phyloP scores from a whole-genome alignment of 2,329 filamentous ascomycete species.

The Huntiella decipiens region DNA sequence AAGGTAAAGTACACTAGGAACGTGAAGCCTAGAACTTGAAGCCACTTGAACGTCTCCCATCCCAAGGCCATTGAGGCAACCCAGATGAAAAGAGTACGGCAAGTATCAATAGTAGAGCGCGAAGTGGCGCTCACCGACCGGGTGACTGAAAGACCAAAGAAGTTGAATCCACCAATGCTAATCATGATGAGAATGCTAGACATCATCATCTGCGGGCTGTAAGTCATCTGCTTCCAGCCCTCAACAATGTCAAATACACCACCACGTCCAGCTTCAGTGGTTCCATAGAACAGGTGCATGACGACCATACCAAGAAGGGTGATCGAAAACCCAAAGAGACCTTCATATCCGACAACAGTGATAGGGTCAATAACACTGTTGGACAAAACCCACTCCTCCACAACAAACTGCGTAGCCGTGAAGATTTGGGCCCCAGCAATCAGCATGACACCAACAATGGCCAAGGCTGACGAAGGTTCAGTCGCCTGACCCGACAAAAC shows the following conservation, averaged over 20 bases:
- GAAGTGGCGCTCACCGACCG: constrained; percentile 78
- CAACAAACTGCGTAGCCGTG: constrained; percentile 86
- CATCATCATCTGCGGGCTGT: constrained; percentile 49
- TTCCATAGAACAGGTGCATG: constrained; percentile 58
- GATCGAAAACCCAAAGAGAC: constrained; percentile 68
- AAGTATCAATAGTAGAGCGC: constrained; percentile 91
- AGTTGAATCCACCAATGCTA: constrained; percentile 96
- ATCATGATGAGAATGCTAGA: constrained; percentile 89
- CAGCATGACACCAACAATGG: constrained; percentile 66
- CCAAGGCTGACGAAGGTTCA: constrained; percentile 26
- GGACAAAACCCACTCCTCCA: constrained; percentile 81
- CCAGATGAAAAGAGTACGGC: constrained; percentile 96
- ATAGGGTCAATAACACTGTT: constrained; percentile 52
- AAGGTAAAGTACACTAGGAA: constrained; percentile 93
- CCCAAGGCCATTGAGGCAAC: constrained; percentile 78
- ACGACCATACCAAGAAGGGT: constrained; percentile 65
- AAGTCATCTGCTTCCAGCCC: constrained; percentile 62
- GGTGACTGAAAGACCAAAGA: constrained; percentile 90
- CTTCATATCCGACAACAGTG: constrained; percentile 89
- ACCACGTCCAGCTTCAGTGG: constrained; percentile 50
- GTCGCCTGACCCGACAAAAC: constrained; percentile 20
- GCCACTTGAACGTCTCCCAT: constrained; percentile 96
- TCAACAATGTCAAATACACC: constrained; percentile 86
- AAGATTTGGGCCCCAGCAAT: constrained; percentile 94
- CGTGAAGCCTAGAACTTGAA: constrained; percentile 77